A percentile compares a stretch with the other conserved stretches of the same genome.
Evolutionary conservation across 1,139 yeast species (phyloP).

Genomic region (Debaryomycetaceae sp.): DNA sequence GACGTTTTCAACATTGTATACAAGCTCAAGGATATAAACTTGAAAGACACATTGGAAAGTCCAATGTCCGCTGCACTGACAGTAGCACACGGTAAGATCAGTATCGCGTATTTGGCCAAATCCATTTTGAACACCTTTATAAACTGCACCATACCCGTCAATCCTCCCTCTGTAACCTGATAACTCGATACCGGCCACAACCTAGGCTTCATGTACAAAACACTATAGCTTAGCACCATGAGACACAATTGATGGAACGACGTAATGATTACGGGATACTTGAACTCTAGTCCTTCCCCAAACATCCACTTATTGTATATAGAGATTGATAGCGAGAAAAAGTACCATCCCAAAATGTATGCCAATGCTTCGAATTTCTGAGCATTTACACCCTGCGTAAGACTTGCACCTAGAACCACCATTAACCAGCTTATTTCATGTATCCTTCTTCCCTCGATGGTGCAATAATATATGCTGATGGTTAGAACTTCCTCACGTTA

Average conservation of each 20-base stretch:
- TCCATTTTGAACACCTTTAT: conserved; percentile 17
- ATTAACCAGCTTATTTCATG: neutral
- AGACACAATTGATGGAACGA: conserved; percentile 80
- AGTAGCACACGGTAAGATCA: conserved; percentile 77
- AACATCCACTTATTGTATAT: conserved; percentile 98
- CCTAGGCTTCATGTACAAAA: conserved; percentile 45
- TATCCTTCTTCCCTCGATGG: neutral
- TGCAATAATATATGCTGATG: neutral
- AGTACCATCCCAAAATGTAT: conserved; percentile 48
- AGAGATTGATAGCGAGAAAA: conserved; percentile 71
- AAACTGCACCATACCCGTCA: conserved; percentile 7
- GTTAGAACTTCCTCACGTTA: neutral
- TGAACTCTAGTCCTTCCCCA: conserved; percentile 67
- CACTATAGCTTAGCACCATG: conserved; percentile 41
- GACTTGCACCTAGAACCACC: neutral
- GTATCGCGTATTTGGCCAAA: conserved; percentile 36
- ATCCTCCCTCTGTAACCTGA: neutral
- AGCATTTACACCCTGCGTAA: neutral
- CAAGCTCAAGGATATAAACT: conserved; percentile 73
- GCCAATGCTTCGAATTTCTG: conserved; percentile 12
- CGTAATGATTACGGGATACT: conserved; percentile 81
- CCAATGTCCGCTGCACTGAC: conserved; percentile 96
- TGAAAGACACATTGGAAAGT: conserved; percentile 78
- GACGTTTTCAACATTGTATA: conserved; percentile 94
- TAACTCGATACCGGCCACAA: conserved; percentile 37